Conservation (phyloP, 2,329 filamentous ascomycete species). For the Alternaria viburni region DNA sequence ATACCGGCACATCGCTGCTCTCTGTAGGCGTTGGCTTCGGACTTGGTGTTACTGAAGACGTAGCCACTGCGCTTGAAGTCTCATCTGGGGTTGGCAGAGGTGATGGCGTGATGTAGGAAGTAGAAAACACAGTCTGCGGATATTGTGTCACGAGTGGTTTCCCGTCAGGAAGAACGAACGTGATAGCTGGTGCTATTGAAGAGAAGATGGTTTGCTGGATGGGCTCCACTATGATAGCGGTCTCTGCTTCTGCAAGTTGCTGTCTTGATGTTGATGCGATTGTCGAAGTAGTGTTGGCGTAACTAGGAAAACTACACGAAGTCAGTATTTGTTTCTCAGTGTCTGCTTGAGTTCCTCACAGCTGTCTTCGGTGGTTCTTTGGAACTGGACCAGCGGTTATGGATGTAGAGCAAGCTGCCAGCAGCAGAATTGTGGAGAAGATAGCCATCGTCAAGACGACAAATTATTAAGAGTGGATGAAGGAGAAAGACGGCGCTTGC, state of each 20-base stretch:
- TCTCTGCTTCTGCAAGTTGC: constrained; percentile 32
- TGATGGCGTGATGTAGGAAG: constrained; percentile 37
- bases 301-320: constrained; percentile 31
- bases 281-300: constrained; percentile 28
- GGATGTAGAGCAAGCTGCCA: constrained; percentile 43
- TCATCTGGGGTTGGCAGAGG: constrained; percentile 17
- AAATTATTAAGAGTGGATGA: constrained; percentile 19
- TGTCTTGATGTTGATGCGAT: constrained; percentile 11
- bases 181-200: constrained; percentile 35
- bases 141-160: constrained; percentile 40
- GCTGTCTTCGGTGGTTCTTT: constrained; percentile 28
- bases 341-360: constrained; percentile 28
- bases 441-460: constrained; percentile 34
- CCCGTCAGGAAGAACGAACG: constrained; percentile 40
- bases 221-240: constrained; percentile 43
- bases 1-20: constrained; percentile 7
- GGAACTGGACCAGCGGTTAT: constrained; percentile 45
- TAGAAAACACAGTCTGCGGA: constrained; percentile 37
- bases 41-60: constrained; percentile 6
- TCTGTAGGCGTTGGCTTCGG: constrained; percentile 9
- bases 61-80: constrained; percentile 16
- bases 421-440: constrained; percentile 39
- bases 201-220: constrained; percentile 39
- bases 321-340: constrained; percentile 13
- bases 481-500: constrained; percentile 18